A percentile compares a stretch with the other conserved stretches of the same genome.
Conservation (phyloP, 176 grass and related monocot species). For the Chrysopogon serrulatus region DNA sequence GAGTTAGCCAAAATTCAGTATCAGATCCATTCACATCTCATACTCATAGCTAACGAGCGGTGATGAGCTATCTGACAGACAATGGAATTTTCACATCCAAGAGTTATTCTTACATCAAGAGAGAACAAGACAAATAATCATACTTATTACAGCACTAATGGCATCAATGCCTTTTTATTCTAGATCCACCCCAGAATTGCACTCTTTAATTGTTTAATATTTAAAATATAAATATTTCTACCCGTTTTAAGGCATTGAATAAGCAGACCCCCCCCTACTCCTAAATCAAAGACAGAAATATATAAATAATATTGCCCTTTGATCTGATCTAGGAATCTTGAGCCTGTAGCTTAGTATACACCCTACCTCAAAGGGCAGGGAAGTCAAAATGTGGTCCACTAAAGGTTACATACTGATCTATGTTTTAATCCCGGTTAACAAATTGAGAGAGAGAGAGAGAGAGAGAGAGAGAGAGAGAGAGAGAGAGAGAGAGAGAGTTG, state of each 20-base stretch:
- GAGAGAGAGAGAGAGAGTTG: background rate
- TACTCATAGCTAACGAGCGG: too few relatives aligned
- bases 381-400: slow-evolving; percentile 30
- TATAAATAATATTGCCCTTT: background rate
- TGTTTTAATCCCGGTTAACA: background rate
- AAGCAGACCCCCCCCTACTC: background rate
- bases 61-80: too few relatives aligned
- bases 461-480: background rate
- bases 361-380: slow-evolving; percentile 11
- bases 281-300: background rate
- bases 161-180: too few relatives aligned
- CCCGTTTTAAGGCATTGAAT: background rate
- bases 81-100: too few relatives aligned
- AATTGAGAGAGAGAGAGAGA: background rate
- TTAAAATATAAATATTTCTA: background rate
- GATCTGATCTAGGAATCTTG: background rate
- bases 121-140: too few relatives aligned
- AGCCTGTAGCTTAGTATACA: background rate
- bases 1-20: background rate
- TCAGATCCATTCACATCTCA: background rate
- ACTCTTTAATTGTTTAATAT: background rate
- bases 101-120: too few relatives aligned
- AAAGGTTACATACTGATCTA: slow-evolving; percentile 5
- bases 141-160: background rate
- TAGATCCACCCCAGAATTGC: background rate